A percentile compares a stretch with the other conserved stretches of the same genome.
Evolutionary conservation across 1,139 yeast genomes (phyloP).

Genomic region (Zygosaccharomyces pseudobailii): DNA sequence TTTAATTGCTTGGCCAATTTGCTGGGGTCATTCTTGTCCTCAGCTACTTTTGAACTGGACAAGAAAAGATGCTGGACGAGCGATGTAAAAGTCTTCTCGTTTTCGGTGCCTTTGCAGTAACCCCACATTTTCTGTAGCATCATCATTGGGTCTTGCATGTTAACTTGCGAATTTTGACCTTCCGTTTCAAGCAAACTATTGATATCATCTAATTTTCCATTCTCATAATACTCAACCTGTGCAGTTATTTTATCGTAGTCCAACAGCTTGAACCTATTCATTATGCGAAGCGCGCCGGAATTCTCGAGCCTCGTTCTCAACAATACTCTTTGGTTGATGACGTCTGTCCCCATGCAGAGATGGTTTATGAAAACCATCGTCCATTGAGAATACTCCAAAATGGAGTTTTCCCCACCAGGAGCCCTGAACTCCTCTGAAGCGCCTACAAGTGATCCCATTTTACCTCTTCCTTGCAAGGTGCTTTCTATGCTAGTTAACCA

Average conservation of each 20-base stretch:
- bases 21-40: conserved; percentile 53
- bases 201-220: conserved; percentile 65
- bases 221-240: conserved; percentile 62
- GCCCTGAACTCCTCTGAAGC: conserved; percentile 82
- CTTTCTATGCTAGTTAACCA: conserved; percentile 75
- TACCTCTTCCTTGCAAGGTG: conserved; percentile 83
- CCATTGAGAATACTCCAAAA: conserved; percentile 74
- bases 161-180: conserved; percentile 54
- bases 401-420: conserved; percentile 56
- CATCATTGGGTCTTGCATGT: conserved; percentile 73
- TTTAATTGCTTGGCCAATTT: conserved; percentile 65
- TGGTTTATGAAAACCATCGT: conserved; percentile 75
- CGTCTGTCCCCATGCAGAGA: conserved; percentile 61
- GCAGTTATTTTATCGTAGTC: conserved; percentile 60
- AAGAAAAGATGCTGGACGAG: conserved; percentile 81
- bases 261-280: conserved; percentile 57
- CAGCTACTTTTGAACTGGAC: conserved; percentile 31
- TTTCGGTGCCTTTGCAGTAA: conserved; percentile 64
- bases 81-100: conserved; percentile 67
- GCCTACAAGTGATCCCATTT: conserved; percentile 84
- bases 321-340: conserved; percentile 64
- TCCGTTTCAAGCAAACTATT: conserved; percentile 59
- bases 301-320: conserved; percentile 71
- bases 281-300: conserved; percentile 65
- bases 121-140: conserved; percentile 65